Base-by-base conservation (phyloP, 352 stramenopile genomes). In the Globisporangium camurandrum region DNA sequence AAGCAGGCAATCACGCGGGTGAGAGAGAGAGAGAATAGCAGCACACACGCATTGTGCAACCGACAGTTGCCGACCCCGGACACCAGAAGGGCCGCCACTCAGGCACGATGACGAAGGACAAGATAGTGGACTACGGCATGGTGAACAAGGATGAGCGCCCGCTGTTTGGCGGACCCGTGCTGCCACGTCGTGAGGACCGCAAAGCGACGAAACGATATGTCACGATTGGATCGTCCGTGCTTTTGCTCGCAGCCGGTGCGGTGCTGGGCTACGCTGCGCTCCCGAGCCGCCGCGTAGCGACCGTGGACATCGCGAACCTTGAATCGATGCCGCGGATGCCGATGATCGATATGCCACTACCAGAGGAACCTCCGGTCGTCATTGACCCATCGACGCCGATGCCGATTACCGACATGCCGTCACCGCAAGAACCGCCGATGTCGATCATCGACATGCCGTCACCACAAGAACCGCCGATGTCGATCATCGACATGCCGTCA, bases 91-190 rank as follows among this genome's bases (percentile, higher is more conserved):
- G 14, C 19, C 34, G 34, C 6, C 34, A n/a, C 14, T 48, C 49
- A 22, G 39, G 27, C 22, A 34, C 27, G 14, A 31, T 14, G 4
- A 33, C 11, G 3, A 26, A 14, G 28, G 27, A 27, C 38, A 55
- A 48, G 49, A 51, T 46, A 34, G 51, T 46, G 26, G 42, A 44
- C 33, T 51, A 49, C 33, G 51, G 51, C 19, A 20, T 49, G 41
- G 36, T 46, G 16, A 46, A 38, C 12, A 31, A 33, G 24, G 51
- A 57, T 26, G 51, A 57, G 17, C 41, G 41, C 4, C 43, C 51
- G 42, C 51, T 57, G 11, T 23, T 57, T n/a, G 43, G 33, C 7
- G 4, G 33, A 7, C 31, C 26, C 8, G 17, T 34, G 33, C 34
- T 17, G 17, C 33, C 31, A 49, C 30, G 20, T 19, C 42, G 41